Conservation (phyloP, 2,329 filamentous ascomycete genomes). For the Aureobasidium zeae region DNA sequence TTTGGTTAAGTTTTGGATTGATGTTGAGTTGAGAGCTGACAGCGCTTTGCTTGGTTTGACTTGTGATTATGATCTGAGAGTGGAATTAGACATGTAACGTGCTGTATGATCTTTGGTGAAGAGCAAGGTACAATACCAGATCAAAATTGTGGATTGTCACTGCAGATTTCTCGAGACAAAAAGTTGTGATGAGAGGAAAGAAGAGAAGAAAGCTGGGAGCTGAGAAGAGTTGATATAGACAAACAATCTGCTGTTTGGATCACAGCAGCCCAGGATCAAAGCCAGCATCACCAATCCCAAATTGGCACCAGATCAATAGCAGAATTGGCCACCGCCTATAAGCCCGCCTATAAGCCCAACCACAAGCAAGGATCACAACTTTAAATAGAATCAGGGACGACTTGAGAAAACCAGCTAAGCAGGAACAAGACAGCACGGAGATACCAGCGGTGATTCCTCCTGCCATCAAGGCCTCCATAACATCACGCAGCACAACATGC, state of each 20-base stretch:
- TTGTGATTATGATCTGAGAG: neutral
- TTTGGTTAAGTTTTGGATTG: neutral
- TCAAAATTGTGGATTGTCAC: neutral
- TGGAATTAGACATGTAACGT: neutral
- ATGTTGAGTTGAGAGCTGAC: slow-evolving; percentile 2
- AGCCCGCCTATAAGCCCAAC: no score
- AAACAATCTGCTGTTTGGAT: neutral
- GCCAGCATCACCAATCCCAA: neutral
- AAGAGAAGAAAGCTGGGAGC: neutral
- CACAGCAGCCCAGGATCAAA: slow-evolving; percentile 2
- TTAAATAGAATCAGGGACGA: neutral
- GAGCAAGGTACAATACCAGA: neutral
- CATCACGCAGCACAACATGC: no score
- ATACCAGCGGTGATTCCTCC: no score
- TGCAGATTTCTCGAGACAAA: no score
- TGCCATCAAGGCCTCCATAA: no score
- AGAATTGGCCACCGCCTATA: neutral
- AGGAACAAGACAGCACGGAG: neutral
- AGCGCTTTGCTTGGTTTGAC: no score
- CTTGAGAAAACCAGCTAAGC: neutral
- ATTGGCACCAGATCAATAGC: slow-evolving; percentile 3
- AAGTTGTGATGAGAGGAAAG: neutral
- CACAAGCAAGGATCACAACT: neutral
- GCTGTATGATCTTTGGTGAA: neutral
- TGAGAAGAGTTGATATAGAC: neutral